Evolutionary conservation across 2,329 filamentous ascomycete species (phyloP), one percentile per base, ranked within the genome.

Genomic region (Boeremia exigua): DNA sequence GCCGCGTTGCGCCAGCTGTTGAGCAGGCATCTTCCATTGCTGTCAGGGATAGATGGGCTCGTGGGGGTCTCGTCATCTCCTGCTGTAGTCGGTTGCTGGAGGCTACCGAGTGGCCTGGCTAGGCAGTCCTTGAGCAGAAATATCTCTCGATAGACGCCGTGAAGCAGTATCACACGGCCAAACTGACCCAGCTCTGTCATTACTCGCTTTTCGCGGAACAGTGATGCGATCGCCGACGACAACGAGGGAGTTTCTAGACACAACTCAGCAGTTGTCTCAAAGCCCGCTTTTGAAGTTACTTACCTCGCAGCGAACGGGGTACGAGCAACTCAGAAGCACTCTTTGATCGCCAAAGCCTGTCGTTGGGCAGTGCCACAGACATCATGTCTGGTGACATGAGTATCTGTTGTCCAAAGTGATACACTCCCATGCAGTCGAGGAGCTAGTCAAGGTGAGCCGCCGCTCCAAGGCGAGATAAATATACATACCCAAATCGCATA

Each of bases 91-190:
- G 28, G 28, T 6, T 60, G 55, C n/a, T 58, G 66, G 60, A 74
- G 32, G 78, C 74, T 39, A 69, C 52, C 47, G 8, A 59, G 48
- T 10, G 56, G 56, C 72, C 48, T 78, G 76, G 51, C 81, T 80
- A 33, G 74, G 71, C 14, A 76, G 77, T 3, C 83, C 78, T 59
- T 82, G 77, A 80, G 80, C 81, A 54, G 78, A 14, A 56, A 59
- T 12, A 59, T 79, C 38, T 80, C 74, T 23, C 77, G 77, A 48
- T 80, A 82, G 9, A 84, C 70, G 5, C 79, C 81, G 63, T 84
- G 81, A 17, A 83, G 77, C 19, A 82, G 69, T 4, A 84, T 69
- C 15, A 80, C 74, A 11, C 81, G 76, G 33, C 78, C 77, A 53
- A 83, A 80, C 43, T 84, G 81, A 12, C 80, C 80, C 33, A 79